phyloP scores from a whole-genome alignment of 192 early-diverging fungal genomes.

The Coemansia sp. region DNA sequence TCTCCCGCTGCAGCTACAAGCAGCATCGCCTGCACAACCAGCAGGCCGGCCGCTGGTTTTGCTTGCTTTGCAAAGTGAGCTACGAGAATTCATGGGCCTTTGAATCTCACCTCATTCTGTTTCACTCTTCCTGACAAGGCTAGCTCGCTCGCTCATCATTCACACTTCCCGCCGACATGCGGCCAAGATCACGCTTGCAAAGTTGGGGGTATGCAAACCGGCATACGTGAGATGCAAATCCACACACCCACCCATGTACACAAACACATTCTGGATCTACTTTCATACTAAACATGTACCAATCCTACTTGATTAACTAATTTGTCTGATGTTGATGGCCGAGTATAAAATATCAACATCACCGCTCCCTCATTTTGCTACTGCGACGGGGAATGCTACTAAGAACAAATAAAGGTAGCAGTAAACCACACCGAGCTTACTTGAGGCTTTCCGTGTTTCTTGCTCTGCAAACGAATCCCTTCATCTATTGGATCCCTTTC shows the following conservation, averaged over 20 bases:
- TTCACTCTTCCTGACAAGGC: conserved; percentile 11
- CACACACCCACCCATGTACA: not conserved
- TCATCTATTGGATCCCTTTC: not conserved
- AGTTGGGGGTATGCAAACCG: not conserved
- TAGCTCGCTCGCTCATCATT: not conserved
- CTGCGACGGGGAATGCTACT: not conserved
- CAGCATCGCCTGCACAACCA: not conserved
- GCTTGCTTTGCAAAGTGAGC: conserved; percentile 50
- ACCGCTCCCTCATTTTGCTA: not conserved
- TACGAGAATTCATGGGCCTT: conserved; percentile 43
- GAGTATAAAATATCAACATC: not conserved
- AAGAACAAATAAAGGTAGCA: not conserved
- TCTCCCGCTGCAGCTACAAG: conserved; percentile 4
- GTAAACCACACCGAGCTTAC: not conserved
- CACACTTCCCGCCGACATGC: not conserved
- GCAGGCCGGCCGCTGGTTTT: conserved; percentile 34
- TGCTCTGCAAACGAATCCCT: not conserved
- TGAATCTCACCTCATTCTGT: conserved; percentile 27
- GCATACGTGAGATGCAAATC: not conserved
- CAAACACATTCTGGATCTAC: not conserved
- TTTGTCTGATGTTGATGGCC: not conserved
- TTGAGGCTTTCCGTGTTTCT: not conserved
- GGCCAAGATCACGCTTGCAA: not conserved
- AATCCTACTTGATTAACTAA: not conserved
- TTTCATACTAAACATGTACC: not conserved